These are phyloP conservation scores for Monilinia aucupariae DNA, from an alignment of 2,329 filamentous ascomycete species.

Conservation along the genomic window DNA sequence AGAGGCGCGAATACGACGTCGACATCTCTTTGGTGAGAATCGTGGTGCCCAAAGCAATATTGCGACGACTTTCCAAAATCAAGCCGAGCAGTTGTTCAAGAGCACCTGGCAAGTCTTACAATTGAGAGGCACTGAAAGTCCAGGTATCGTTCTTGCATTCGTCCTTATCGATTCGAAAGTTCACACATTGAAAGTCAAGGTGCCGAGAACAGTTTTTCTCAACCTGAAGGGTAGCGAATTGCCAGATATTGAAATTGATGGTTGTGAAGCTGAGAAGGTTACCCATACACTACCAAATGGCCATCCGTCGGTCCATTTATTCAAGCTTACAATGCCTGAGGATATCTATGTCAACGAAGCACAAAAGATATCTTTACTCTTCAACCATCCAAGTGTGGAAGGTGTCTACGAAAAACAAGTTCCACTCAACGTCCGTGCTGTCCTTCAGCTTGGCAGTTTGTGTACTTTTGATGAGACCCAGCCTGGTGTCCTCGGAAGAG, in stretches of 20 bases:
- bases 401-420: constrained; percentile 96
- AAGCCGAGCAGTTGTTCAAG: constrained; percentile 83
- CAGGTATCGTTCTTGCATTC: constrained; percentile 81
- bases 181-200: constrained; percentile 80
- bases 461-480: constrained; percentile 93
- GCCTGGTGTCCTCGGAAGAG: constrained; percentile 83
- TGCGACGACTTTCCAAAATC: constrained; percentile 75
- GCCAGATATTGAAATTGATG: constrained; percentile 80
- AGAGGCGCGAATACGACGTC: constrained; percentile 74
- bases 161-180: constrained; percentile 92
- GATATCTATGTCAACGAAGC: constrained; percentile 79
- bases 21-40: constrained; percentile 89
- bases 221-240: constrained; percentile 85
- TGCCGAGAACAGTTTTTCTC: constrained; percentile 83
- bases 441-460: constrained; percentile 82
- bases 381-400: constrained; percentile 91
- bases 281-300: constrained; percentile 92
- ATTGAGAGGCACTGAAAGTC: constrained; percentile 72
- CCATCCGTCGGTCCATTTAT: constrained; percentile 87
- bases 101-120: constrained; percentile 95
- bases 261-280: constrained; percentile 86
- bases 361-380: constrained; percentile 74
- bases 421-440: constrained; percentile 76
- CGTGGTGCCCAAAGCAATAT: constrained; percentile 62
- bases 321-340: constrained; percentile 87